These are phyloP conservation scores for Trametes sp. DNA, from an alignment of 1,284 basidiomycete species.

Conservation along the genomic window DNA sequence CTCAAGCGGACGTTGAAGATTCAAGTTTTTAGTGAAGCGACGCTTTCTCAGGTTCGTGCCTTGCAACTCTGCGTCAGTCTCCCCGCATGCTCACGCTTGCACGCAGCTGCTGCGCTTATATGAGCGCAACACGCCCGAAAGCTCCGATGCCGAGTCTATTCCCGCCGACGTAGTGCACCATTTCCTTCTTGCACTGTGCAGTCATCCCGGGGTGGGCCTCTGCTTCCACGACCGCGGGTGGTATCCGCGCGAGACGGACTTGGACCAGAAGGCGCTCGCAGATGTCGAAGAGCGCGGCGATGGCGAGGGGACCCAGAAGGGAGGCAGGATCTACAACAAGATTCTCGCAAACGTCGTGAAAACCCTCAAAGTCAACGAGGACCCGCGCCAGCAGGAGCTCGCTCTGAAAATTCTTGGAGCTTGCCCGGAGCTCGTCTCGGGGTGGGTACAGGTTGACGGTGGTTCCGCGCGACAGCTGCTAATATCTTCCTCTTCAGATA, in stretches of 20 bases:
- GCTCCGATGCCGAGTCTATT: constrained; percentile 56
- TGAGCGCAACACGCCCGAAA: constrained; percentile 62
- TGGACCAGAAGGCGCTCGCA: constrained; percentile 28
- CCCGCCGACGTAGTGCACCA: constrained; percentile 88
- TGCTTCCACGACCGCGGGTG: constrained; percentile 92
- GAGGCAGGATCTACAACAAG: constrained; percentile 80
- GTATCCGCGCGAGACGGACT: constrained; percentile 77
- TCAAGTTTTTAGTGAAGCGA: constrained; percentile 68
- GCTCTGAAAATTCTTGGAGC: constrained; percentile 79
- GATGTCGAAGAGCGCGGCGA: constrained; percentile 43
- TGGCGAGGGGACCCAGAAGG: constrained; percentile 46
- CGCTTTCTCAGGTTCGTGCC: constrained; percentile 60
- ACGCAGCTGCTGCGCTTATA: constrained; percentile 76
- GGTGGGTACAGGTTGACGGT: constrained; percentile 50
- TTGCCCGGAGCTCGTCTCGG: constrained; percentile 87
- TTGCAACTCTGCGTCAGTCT: not conserved
- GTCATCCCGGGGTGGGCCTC: constrained; percentile 83
- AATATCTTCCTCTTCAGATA: constrained; percentile 56
- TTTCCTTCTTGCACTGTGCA: constrained; percentile 89
- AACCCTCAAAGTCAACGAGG: constrained; percentile 82
- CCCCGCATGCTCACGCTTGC: not conserved
- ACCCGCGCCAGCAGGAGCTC: constrained; percentile 86
- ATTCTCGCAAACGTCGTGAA: constrained; percentile 82
- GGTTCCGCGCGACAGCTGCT: not conserved
- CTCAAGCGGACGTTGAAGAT: constrained; percentile 75